These are phyloP conservation scores for Pseudogymnoascus sp. DNA, from an alignment of 2,329 filamentous ascomycete genomes.

Conservation along the genomic window DNA sequence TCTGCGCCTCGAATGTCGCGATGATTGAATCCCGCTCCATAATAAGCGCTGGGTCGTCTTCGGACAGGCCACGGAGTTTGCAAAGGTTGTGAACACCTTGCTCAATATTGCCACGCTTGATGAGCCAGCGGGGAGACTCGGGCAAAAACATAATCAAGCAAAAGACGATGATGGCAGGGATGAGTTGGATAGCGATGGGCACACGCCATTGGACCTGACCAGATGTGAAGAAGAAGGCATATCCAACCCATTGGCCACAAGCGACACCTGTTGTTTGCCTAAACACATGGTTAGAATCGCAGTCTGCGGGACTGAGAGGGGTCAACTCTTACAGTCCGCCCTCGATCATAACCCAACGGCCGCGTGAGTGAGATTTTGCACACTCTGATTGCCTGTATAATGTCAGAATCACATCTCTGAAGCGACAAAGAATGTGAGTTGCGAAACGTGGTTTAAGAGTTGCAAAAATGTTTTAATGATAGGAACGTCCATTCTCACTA, in stretches of 20 bases:
- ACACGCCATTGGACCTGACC: slow-evolving; percentile 47
- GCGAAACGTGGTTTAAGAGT: too few relatives aligned
- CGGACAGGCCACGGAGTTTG: slow-evolving; percentile 43
- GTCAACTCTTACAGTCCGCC: slow-evolving; percentile 46
- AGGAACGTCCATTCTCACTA: too few relatives aligned
- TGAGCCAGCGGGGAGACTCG: slow-evolving; percentile 50
- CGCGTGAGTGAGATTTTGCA: slow-evolving; percentile 45
- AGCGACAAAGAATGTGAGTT: too few relatives aligned
- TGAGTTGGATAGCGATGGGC: slow-evolving; percentile 45
- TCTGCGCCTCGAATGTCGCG: slow-evolving; percentile 50
- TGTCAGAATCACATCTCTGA: background rate
- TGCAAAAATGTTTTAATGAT: too few relatives aligned
- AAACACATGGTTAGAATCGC: slow-evolving; percentile 33
- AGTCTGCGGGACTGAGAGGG: too few relatives aligned
- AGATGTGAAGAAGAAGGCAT: slow-evolving; percentile 43
- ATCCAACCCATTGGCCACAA: slow-evolving; percentile 42
- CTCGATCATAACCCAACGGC: slow-evolving; percentile 50
- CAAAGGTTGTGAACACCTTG: slow-evolving; percentile 49
- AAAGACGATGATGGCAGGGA: slow-evolving; percentile 43
- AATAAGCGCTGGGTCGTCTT: background rate
- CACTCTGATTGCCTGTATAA: slow-evolving; percentile 41
- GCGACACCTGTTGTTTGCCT: slow-evolving; percentile 10
- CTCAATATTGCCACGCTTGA: slow-evolving; percentile 48
- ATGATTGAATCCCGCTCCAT: slow-evolving; percentile 33
- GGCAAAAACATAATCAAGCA: slow-evolving; percentile 42